These are phyloP conservation scores for Chalciporus sp. DNA, from an alignment of 1,284 basidiomycete species.

Conservation along the genomic window DNA sequence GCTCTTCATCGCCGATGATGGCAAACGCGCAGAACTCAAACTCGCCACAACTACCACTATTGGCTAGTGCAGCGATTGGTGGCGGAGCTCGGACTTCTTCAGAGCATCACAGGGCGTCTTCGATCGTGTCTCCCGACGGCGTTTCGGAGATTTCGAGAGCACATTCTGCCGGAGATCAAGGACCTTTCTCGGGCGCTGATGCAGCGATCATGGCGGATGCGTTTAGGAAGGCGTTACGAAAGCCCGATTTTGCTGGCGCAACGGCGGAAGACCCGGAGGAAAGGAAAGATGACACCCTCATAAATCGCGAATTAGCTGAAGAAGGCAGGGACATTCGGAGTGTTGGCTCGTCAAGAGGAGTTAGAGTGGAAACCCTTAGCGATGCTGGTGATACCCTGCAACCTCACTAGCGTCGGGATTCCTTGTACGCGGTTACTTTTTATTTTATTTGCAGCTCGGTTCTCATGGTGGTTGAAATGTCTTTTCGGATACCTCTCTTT, in stretches of 20 bases:
- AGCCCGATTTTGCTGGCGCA: slow-evolving; percentile 74
- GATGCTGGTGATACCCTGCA: slow-evolving; percentile 57
- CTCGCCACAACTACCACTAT: slow-evolving; percentile 55
- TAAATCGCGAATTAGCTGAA: slow-evolving; percentile 75
- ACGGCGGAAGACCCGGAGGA: slow-evolving; percentile 66
- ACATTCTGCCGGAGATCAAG: slow-evolving; percentile 57
- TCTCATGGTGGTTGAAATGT: slow-evolving; percentile 35
- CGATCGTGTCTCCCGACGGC: slow-evolving; percentile 59
- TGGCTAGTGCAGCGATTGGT: slow-evolving; percentile 40
- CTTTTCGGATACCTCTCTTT: slow-evolving; percentile 37
- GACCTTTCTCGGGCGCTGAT: slow-evolving; percentile 76
- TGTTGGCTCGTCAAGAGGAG: slow-evolving; percentile 74
- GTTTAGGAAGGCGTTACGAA: slow-evolving; percentile 79
- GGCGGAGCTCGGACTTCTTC: slow-evolving; percentile 32
- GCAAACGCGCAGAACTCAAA: slow-evolving; percentile 47
- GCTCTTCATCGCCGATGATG: slow-evolving; percentile 85
- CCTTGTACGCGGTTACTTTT: slow-evolving; percentile 36
- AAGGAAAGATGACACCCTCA: slow-evolving; percentile 47
- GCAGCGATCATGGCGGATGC: slow-evolving; percentile 88
- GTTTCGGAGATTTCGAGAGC: slow-evolving; percentile 68
- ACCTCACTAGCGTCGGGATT: slow-evolving; percentile 43
- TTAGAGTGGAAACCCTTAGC: slow-evolving; percentile 70
- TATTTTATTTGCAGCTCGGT: slow-evolving; percentile 35
- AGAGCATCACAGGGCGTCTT: slow-evolving; percentile 42
- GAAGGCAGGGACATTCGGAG: slow-evolving; percentile 82